phyloP scores from a whole-genome alignment of 140 eudicot species.

The Ambrosia hybrid region DNA sequence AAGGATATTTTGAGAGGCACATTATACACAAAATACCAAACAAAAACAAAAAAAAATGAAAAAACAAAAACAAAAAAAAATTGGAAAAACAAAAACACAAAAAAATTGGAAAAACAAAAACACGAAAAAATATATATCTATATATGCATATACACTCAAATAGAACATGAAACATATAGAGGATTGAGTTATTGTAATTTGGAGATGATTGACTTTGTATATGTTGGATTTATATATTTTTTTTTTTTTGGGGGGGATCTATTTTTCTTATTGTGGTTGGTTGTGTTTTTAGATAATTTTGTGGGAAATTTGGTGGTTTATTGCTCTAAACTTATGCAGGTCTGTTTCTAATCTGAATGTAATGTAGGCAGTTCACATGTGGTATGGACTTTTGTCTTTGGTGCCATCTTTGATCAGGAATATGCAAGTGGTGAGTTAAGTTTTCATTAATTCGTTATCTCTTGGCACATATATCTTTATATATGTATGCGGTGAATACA shows the following conservation, averaged over 20 bases:
- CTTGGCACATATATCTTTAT: neutral
- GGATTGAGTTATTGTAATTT: constrained; percentile 3
- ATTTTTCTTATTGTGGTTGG: constrained; percentile 12
- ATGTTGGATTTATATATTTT: constrained; percentile 21
- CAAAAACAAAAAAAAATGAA: neutral
- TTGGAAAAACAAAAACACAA: neutral
- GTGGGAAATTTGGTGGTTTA: constrained; percentile 9
- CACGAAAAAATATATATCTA: neutral
- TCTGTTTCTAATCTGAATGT: neutral
- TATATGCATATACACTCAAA: too few species aligned
- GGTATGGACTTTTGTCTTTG: too few species aligned
- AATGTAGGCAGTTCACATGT: too few species aligned
- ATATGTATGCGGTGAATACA: neutral
- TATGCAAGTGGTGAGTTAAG: neutral
- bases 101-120: neutral
- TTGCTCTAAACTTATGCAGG: constrained; percentile 1
- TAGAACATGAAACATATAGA: neutral
- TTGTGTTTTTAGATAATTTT: constrained; percentile 4
- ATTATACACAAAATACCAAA: constrained; percentile 11
- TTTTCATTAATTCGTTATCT: neutral
- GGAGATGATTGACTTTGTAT: constrained; percentile 11
- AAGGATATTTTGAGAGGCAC: constrained; percentile 38
- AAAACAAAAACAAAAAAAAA: neutral
- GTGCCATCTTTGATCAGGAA: constrained; percentile 1
- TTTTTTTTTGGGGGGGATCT: constrained; percentile 3